Evolutionary conservation across 805 yeast genomes (phyloP).

Genomic region (Ogataea kodamae): DNA sequence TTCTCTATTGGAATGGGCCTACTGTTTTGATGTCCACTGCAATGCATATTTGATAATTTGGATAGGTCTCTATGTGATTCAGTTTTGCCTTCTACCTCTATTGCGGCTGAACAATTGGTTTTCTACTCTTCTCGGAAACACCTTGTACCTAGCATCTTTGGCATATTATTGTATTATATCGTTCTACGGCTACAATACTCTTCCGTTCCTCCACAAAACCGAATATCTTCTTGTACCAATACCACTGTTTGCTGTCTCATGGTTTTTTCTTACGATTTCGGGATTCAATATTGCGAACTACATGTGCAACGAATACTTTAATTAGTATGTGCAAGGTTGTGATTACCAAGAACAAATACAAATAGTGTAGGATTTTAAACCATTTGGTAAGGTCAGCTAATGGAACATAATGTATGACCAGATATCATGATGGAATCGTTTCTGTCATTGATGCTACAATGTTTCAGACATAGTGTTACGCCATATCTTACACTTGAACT

Average conservation of each 20-base stretch:
- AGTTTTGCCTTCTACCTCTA: slow-evolving; percentile 71
- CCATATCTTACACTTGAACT: too few relatives aligned
- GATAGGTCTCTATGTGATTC: slow-evolving; percentile 70
- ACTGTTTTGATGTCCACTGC: slow-evolving; percentile 92
- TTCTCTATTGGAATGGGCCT: slow-evolving; percentile 80
- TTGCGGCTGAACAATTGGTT: slow-evolving; percentile 61
- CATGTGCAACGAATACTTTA: slow-evolving; percentile 45
- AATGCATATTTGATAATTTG: slow-evolving; percentile 82
- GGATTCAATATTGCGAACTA: slow-evolving; percentile 72
- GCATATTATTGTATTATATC: slow-evolving; percentile 76
- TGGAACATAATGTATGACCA: too few relatives aligned
- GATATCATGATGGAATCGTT: too few relatives aligned
- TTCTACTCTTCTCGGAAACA: slow-evolving; percentile 72
- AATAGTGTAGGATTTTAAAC: slow-evolving; percentile 6
- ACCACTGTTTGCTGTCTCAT: slow-evolving; percentile 52
- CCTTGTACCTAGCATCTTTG: slow-evolving; percentile 69
- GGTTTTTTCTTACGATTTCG: slow-evolving; percentile 54
- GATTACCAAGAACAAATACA: too few relatives aligned
- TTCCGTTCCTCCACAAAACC: slow-evolving; percentile 63
- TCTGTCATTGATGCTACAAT: too few relatives aligned
- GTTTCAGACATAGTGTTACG: too few relatives aligned
- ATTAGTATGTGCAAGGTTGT: slow-evolving; percentile 19
- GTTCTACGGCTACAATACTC: slow-evolving; percentile 82
- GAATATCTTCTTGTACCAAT: slow-evolving; percentile 63
- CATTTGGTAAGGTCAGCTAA: too few relatives aligned